phyloP scores from a whole-genome alignment of 2,329 filamentous ascomycete genomes.

The Dissoconium aciculare region DNA sequence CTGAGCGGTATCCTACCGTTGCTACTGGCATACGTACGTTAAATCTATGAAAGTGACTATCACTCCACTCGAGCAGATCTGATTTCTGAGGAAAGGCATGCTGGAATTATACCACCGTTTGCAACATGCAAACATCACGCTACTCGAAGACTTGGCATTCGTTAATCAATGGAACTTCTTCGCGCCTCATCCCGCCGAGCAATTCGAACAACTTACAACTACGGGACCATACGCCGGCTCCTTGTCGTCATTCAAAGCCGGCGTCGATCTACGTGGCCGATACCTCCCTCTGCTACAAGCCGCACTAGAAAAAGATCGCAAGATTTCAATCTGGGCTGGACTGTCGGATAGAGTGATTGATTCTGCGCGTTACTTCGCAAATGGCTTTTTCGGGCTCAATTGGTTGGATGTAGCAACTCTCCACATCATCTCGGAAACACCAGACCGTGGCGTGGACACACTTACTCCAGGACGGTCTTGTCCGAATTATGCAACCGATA shows the following conservation, averaged over 20 bases:
- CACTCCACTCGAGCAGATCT: conserved; percentile 1
- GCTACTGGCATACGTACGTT: conserved; percentile 36
- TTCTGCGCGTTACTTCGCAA: conserved; percentile 40
- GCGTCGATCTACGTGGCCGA: conserved; percentile 38
- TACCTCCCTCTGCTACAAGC: conserved; percentile 34
- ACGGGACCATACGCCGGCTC: conserved; percentile 44
- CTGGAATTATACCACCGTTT: conserved; percentile 35
- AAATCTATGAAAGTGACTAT: background rate
- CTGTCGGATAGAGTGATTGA: conserved; percentile 40
- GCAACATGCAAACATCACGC: conserved; percentile 24
- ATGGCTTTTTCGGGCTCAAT: conserved; percentile 40
- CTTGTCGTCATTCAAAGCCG: conserved; percentile 39
- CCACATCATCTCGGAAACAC: conserved; percentile 38
- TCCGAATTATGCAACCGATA: conserved; percentile 26
- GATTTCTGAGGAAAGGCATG: conserved; percentile 25
- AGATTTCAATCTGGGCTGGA: conserved; percentile 39
- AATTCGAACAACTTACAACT: conserved; percentile 40
- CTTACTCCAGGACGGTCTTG: conserved; percentile 41
- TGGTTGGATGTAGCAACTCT: conserved; percentile 31
- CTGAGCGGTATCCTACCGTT: conserved; percentile 41
- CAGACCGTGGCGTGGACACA: conserved; percentile 38
- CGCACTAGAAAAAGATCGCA: conserved; percentile 12
- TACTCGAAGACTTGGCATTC: conserved; percentile 40
- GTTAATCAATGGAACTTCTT: conserved; percentile 42
- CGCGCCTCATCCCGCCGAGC: conserved; percentile 27